Percentiles rank a stretch among this genome's conserved stretches.
phyloP scores from a whole-genome alignment of 306 rosid species.

The Rubus idaeus region DNA sequence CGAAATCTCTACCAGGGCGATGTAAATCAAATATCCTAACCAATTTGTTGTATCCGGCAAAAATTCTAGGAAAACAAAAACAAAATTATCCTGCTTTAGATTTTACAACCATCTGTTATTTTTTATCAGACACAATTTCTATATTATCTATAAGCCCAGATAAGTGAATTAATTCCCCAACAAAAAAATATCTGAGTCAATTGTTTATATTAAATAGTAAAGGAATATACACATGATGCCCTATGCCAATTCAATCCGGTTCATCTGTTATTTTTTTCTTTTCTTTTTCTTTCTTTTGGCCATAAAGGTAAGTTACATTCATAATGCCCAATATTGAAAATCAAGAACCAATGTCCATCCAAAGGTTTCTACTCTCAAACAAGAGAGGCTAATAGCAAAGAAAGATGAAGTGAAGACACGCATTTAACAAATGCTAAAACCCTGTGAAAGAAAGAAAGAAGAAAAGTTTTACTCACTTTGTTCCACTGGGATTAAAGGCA shows the following conservation, averaged over 20 bases:
- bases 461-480: conserved; percentile 53
- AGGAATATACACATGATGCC: conserved; percentile 12
- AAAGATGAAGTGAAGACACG: background rate
- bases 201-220: background rate
- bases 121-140: background rate
- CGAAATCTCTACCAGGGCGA: conserved; percentile 92
- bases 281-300: too few species aligned
- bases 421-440: background rate
- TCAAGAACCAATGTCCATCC: background rate
- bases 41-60: conserved; percentile 92
- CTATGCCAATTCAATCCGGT: background rate
- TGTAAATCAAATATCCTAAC: conserved; percentile 92
- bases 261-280: background rate
- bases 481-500: conserved; percentile 87
- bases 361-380: background rate
- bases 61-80: conserved; percentile 58
- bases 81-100: conserved; percentile 10
- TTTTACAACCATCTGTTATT: conserved; percentile 10
- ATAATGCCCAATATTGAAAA: background rate
- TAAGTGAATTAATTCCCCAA: background rate
- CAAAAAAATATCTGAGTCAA: background rate
- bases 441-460: conserved; percentile 5
- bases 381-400: background rate
- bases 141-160: background rate
- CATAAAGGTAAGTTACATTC: background rate